Evolutionary conservation across 192 early-diverging fungal genomes (phyloP).

Genomic region (Tieghemiomyces parasiticus): DNA sequence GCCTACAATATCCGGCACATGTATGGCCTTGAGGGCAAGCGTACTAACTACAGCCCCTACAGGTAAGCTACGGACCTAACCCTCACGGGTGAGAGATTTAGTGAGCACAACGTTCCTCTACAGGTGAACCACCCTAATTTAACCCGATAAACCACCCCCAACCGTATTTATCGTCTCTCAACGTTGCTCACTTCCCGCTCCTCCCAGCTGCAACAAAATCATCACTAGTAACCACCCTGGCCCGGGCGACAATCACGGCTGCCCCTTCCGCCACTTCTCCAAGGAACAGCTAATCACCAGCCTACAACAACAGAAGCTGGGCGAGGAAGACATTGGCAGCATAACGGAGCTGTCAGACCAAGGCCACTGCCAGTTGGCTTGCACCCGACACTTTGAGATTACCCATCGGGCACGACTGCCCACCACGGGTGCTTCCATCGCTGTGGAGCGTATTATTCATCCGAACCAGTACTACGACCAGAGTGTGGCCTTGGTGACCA

Average conservation of each 20-base stretch:
- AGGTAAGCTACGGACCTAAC: constrained; percentile 20
- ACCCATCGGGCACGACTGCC: constrained; percentile 28
- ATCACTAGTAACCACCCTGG: constrained; percentile 67
- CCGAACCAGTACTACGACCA: constrained; percentile 91
- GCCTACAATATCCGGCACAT: constrained; percentile 93
- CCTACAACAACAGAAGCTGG: constrained; percentile 38
- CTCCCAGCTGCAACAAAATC: constrained; percentile 62
- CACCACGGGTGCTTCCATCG: constrained; percentile 15
- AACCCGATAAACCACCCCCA: neutral
- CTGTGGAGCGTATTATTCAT: constrained; percentile 65
- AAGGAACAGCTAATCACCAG: constrained; percentile 41
- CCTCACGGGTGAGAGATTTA: neutral
- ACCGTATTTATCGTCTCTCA: neutral
- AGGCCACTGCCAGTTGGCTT: constrained; percentile 87
- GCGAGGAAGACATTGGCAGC: constrained; percentile 43
- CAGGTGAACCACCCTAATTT: neutral
- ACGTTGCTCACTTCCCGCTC: neutral
- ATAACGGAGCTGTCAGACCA: constrained; percentile 46
- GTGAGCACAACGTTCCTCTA: neutral
- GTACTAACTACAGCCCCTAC: constrained; percentile 61
- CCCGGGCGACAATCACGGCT: constrained; percentile 82
- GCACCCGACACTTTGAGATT: constrained; percentile 75
- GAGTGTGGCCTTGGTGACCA: constrained; percentile 22
- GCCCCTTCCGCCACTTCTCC: constrained; percentile 82
- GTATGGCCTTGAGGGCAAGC: constrained; percentile 88